phyloP scores from a whole-genome alignment of 2,329 filamentous ascomycete species.

The Fusarium pseudograminearum region DNA sequence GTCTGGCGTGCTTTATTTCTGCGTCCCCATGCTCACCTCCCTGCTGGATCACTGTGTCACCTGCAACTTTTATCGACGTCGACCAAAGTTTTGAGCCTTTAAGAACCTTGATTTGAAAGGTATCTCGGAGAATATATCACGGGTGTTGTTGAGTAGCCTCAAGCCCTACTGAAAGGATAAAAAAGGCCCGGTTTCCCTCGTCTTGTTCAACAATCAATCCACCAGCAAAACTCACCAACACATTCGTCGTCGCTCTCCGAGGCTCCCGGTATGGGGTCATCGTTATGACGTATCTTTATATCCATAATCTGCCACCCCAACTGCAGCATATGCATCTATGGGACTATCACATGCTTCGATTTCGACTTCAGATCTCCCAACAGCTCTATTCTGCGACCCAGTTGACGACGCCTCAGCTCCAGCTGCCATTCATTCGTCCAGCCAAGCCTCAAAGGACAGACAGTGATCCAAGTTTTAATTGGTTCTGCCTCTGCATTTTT shows the following conservation, averaged over 20 bases:
- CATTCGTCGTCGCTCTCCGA: conserved; percentile 30
- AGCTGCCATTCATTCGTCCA: conserved; percentile 6
- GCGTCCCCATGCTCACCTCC: conserved; percentile 34
- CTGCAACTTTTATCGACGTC: conserved; percentile 45
- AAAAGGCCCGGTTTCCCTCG: conserved; percentile 14
- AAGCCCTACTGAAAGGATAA: conserved; percentile 16
- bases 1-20: conserved; percentile 21
- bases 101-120: conserved; percentile 10
- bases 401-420: conserved; percentile 36
- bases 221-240: conserved; percentile 22
- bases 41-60: conserved; percentile 37
- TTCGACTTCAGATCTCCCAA: conserved; percentile 21
- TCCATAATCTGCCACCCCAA: conserved; percentile 29
- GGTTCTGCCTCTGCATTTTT: conserved; percentile 1
- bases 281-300: conserved; percentile 38
- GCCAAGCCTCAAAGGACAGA: conserved; percentile 24
- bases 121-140: conserved; percentile 1
- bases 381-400: conserved; percentile 30
- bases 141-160: not conserved
- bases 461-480: conserved; percentile 27
- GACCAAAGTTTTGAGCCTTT: conserved; percentile 33
- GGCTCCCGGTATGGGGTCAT: conserved; percentile 34
- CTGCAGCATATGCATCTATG: conserved; percentile 41
- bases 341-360: conserved; percentile 47
- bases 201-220: conserved; percentile 12